Evolutionary conservation across 495 filamentous ascomycete genomes (phyloP).

Genomic region (Neurospora discreta): DNA sequence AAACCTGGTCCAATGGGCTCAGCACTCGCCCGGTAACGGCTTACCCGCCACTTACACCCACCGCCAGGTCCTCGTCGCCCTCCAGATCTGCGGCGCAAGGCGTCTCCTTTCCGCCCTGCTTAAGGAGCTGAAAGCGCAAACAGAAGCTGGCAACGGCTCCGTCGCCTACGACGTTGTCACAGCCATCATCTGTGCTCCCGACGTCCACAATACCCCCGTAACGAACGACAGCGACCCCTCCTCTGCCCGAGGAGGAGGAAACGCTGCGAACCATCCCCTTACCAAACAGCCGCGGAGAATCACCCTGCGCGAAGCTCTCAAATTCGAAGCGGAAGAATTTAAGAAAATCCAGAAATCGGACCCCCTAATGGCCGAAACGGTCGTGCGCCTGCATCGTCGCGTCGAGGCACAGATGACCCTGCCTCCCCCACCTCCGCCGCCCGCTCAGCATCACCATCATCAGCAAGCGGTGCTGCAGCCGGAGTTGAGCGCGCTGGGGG

Average conservation of each 20-base stretch:
- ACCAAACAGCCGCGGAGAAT: slow-evolving; percentile 17
- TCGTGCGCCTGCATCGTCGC: slow-evolving; percentile 65
- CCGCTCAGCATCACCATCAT: not conserved
- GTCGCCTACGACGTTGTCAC: slow-evolving; percentile 64
- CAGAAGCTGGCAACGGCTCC: slow-evolving; percentile 41
- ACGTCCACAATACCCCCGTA: slow-evolving; percentile 25
- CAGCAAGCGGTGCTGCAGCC: slow-evolving; percentile 13
- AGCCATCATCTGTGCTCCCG: slow-evolving; percentile 62
- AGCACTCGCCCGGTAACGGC: slow-evolving; percentile 49
- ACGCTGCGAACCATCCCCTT: slow-evolving; percentile 11
- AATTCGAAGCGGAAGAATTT: slow-evolving; percentile 49
- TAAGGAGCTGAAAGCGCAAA: slow-evolving; percentile 52
- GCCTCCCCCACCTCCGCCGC: slow-evolving; percentile 19
- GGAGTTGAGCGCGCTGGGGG: slow-evolving; percentile 13
- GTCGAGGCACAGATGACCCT: slow-evolving; percentile 51
- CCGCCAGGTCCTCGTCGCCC: slow-evolving; percentile 54
- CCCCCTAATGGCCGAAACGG: slow-evolving; percentile 48
- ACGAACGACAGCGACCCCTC: slow-evolving; percentile 16
- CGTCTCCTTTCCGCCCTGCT: slow-evolving; percentile 51
- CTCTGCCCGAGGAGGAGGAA: slow-evolving; percentile 15
- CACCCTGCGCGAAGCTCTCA: slow-evolving; percentile 60
- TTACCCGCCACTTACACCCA: slow-evolving; percentile 71
- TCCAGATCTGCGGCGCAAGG: slow-evolving; percentile 59
- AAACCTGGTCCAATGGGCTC: slow-evolving; percentile 60
- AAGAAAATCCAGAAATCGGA: slow-evolving; percentile 51